Evolutionary conservation across 2,329 filamentous ascomycete species (phyloP).

Genomic region (Akanthomyces dipterigenus): DNA sequence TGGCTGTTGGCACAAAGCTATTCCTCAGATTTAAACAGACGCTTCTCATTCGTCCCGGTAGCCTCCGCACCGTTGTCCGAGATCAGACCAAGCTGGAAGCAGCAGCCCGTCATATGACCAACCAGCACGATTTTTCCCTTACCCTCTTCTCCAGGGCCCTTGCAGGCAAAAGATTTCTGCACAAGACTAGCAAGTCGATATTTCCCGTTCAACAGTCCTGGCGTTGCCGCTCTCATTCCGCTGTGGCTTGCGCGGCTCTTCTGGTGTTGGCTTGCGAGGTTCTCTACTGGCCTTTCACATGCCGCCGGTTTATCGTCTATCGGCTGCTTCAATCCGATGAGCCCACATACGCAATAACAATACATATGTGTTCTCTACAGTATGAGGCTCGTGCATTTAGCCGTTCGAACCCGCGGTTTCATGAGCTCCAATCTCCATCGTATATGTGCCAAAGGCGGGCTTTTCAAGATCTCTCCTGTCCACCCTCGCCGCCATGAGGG

Average conservation of each 20-base stretch:
- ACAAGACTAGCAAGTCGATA: neutral
- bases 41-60: slow-evolving; percentile 2
- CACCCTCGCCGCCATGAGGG: neutral
- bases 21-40: neutral
- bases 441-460: neutral
- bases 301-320: neutral
- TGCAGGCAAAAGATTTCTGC: neutral
- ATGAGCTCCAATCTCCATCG: neutral
- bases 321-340: neutral
- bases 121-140: neutral
- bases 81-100: slow-evolving; percentile 2
- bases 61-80: slow-evolving; percentile 2
- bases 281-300: neutral
- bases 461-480: neutral
- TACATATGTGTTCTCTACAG: neutral
- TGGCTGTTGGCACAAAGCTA: neutral
- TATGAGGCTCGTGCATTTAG: neutral
- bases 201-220: no score
- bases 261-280: neutral
- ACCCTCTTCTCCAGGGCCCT: neutral
- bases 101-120: neutral
- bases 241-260: neutral
- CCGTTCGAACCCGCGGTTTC: neutral
- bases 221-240: neutral
- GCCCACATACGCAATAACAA: neutral